These are phyloP conservation scores for Vitis hybrid DNA, from an alignment of 177 flowering plant species.

Conservation along the genomic window DNA sequence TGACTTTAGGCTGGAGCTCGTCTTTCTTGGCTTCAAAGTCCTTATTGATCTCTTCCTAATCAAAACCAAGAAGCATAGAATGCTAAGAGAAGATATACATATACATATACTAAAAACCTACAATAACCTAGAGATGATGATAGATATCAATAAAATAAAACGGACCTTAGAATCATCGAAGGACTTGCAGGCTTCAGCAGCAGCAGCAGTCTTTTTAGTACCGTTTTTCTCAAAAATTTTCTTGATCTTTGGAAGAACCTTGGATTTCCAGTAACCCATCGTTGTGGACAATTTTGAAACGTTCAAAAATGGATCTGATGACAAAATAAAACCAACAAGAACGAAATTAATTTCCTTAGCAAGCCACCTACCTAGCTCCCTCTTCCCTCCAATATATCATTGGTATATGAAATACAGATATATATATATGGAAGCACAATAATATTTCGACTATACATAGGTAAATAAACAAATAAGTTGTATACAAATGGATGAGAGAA, in stretches of 20 bases:
- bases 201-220: slow-evolving; percentile 68
- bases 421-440: too few species aligned
- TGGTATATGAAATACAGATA: too few species aligned
- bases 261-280: slow-evolving; percentile 86
- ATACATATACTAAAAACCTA: background rate
- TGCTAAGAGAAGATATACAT: background rate
- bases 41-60: slow-evolving; percentile 62
- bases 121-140: too few species aligned
- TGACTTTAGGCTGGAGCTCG: slow-evolving; percentile 69
- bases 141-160: background rate
- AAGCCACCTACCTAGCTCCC: too few species aligned
- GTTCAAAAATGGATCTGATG: too few species aligned
- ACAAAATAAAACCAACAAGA: background rate
- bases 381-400: too few species aligned
- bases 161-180: slow-evolving; percentile 77
- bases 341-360: background rate
- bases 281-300: too few species aligned
- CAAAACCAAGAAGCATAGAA: background rate
- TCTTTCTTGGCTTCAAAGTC: slow-evolving; percentile 81
- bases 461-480: too few species aligned
- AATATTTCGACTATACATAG: too few species aligned
- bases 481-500: background rate
- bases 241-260: slow-evolving; percentile 86
- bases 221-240: slow-evolving; percentile 64
- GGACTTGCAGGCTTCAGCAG: slow-evolving; percentile 65